These are phyloP conservation scores for Tagetes erecta DNA, from an alignment of 129 eudicot genomes.

Conservation along the genomic window DNA sequence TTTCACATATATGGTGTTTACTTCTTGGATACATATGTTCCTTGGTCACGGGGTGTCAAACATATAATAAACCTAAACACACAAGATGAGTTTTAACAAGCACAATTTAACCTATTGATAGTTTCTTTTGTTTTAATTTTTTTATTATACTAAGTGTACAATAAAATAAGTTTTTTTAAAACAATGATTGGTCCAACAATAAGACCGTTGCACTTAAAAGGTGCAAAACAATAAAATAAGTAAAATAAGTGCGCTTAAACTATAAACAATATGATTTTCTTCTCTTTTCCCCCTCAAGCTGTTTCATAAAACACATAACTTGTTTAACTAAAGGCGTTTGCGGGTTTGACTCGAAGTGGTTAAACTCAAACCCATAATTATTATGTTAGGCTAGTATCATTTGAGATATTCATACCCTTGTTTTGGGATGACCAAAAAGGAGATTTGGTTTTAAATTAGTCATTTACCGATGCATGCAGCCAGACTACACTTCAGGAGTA, in stretches of 20 bases:
- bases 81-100: too few species aligned
- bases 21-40: neutral
- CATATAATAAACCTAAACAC: too few species aligned
- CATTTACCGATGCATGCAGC: conserved; percentile 24
- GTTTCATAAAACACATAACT: neutral
- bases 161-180: too few species aligned
- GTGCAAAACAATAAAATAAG: neutral
- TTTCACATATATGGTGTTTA: neutral
- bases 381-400: neutral
- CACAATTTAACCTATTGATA: too few species aligned
- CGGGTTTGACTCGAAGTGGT: neutral
- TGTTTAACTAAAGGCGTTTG: neutral
- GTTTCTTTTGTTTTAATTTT: too few species aligned
- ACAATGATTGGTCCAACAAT: too few species aligned
- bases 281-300: neutral
- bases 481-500: conserved; percentile 45
- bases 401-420: neutral
- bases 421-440: too few species aligned
- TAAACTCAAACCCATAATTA: neutral
- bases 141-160: too few species aligned
- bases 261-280: neutral
- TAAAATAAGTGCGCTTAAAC: neutral
- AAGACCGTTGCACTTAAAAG: too few species aligned
- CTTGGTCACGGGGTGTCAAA: too few species aligned
- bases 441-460: neutral